Evolutionary conservation across 306 rosid genomes (phyloP).

Genomic region (Quercus glauca): DNA sequence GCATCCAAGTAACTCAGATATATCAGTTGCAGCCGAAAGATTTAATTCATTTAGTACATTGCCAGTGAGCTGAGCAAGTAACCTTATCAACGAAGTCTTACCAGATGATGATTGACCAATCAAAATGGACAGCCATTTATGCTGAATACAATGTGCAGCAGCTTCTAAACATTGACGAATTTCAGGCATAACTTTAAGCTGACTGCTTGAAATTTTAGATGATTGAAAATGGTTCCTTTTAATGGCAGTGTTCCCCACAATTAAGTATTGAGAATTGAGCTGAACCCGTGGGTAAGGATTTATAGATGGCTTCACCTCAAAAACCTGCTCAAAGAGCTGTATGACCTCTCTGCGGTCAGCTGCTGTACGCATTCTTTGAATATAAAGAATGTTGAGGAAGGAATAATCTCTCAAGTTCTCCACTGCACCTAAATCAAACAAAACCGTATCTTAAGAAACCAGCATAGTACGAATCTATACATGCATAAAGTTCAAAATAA

Average conservation of each 20-base stretch:
- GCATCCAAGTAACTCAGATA: conserved; percentile 89
- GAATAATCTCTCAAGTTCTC: conserved; percentile 41
- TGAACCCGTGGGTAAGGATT: conserved; percentile 80
- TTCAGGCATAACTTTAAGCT: conserved; percentile 63
- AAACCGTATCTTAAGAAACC: conserved; percentile 20
- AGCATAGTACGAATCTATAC: background rate
- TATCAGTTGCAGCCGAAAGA: conserved; percentile 93
- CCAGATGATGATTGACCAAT: conserved; percentile 86
- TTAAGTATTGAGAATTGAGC: conserved; percentile 38
- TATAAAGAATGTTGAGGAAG: conserved; percentile 72
- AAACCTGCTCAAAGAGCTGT: conserved; percentile 59
- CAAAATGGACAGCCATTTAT: conserved; percentile 89
- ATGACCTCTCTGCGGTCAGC: conserved; percentile 77
- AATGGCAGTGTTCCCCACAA: conserved; percentile 64
- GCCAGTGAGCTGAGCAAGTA: conserved; percentile 84
- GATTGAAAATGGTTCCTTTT: conserved; percentile 50
- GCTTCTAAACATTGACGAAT: conserved; percentile 83
- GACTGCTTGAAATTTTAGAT: conserved; percentile 32
- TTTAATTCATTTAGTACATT: conserved; percentile 75
- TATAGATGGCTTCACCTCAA: conserved; percentile 51
- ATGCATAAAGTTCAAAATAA: background rate
- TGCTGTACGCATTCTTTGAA: conserved; percentile 91
- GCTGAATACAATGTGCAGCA: conserved; percentile 70
- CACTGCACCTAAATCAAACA: conserved; percentile 48
- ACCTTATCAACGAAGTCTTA: conserved; percentile 78